Percentiles rank a stretch among this genome's conserved stretches.
Conservation (phyloP, 257 asterid species). For the Petunia secreta region DNA sequence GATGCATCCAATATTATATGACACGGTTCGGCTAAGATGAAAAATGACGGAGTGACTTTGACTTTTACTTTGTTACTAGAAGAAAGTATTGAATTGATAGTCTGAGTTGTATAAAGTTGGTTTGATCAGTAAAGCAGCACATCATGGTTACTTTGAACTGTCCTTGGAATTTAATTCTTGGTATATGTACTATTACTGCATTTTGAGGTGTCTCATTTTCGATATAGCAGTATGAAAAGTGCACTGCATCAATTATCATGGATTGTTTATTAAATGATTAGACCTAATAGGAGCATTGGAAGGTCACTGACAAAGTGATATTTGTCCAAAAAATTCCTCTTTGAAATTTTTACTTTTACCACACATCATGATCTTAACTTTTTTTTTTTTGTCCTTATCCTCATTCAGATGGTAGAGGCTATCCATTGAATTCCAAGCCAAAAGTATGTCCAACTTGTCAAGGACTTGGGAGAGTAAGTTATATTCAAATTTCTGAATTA, state of each 20-base stretch:
- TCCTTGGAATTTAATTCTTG: neutral
- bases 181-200: neutral
- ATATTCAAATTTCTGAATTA: conserved; percentile 18
- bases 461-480: conserved; percentile 89
- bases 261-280: neutral
- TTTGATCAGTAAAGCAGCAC: neutral
- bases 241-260: neutral
- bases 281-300: neutral
- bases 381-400: conserved; percentile 32
- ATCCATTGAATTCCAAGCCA: conserved; percentile 65
- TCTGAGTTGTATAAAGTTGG: neutral
- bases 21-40: neutral
- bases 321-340: conserved; percentile 10
- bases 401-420: conserved; percentile 79
- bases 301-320: neutral
- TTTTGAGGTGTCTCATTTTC: neutral
- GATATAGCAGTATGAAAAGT: neutral
- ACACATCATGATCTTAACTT: conserved; percentile 21
- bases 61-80: neutral
- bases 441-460: conserved; percentile 69
- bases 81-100: neutral
- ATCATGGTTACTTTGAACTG: conserved; percentile 7
- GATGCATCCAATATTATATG: neutral
- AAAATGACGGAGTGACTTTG: conserved; percentile 8
- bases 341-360: conserved; percentile 28